phyloP scores from a whole-genome alignment of 2,329 filamentous ascomycete species.

The Monosporascus sp. region DNA sequence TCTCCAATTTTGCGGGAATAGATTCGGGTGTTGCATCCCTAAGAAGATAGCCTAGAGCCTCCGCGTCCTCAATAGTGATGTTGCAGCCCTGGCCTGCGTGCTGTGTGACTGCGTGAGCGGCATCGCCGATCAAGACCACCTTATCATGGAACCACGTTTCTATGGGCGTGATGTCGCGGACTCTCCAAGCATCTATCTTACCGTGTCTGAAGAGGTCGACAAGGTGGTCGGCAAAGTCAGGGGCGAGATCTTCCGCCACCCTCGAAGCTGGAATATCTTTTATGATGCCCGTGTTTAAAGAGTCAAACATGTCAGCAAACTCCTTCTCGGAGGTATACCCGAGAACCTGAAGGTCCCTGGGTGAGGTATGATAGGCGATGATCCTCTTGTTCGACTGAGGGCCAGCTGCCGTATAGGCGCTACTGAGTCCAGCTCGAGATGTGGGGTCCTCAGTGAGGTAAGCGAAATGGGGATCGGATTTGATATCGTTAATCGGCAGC shows the following conservation, averaged over 20 bases:
- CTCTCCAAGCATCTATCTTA: slow-evolving; percentile 15
- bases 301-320: slow-evolving; percentile 12
- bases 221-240: slow-evolving; percentile 10
- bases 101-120: slow-evolving; percentile 17
- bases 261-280: slow-evolving; percentile 9
- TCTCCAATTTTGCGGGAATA: slow-evolving; percentile 3
- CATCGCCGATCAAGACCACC: slow-evolving; percentile 17
- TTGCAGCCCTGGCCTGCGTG: slow-evolving; percentile 17
- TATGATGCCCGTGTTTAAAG: slow-evolving; percentile 14
- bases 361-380: slow-evolving; percentile 14
- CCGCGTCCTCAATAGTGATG: slow-evolving; percentile 19
- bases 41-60: slow-evolving; percentile 13
- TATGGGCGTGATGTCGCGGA: slow-evolving; percentile 14
- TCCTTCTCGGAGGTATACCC: slow-evolving; percentile 16
- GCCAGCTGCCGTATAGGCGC: slow-evolving; percentile 4
- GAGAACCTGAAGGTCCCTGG: slow-evolving; percentile 10
- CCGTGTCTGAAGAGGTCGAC: slow-evolving; percentile 10
- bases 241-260: slow-evolving; percentile 11
- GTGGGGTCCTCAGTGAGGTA: slow-evolving; percentile 10
- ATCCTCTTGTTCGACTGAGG: slow-evolving; percentile 11
- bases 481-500: slow-evolving; percentile 10
- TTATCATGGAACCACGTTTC: slow-evolving; percentile 16
- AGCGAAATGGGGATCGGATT: slow-evolving; percentile 8
- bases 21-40: slow-evolving; percentile 7
- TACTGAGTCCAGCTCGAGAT: slow-evolving; percentile 11